Evolutionary conservation across 176 grass and related monocot genomes (phyloP).

Genomic region (Ensete glaucum): DNA sequence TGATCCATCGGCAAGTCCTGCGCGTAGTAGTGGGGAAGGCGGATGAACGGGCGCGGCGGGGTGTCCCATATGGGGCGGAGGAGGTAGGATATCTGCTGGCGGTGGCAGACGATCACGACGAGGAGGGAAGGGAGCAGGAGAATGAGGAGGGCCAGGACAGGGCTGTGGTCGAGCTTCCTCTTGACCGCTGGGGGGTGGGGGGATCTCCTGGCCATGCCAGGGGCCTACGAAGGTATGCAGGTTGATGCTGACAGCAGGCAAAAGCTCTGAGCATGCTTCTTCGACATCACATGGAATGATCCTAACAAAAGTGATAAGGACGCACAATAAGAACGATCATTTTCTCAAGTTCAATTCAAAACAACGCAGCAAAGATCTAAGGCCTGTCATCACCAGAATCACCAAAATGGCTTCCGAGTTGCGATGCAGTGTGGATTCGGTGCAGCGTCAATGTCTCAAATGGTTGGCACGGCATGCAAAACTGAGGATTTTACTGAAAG

Average conservation of each 20-base stretch:
- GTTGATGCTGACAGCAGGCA: neutral
- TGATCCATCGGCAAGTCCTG: slow-evolving; percentile 46
- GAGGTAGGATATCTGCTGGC: slow-evolving; percentile 48
- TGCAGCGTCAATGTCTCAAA: too few species aligned
- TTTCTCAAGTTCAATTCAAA: neutral
- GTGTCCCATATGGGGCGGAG: slow-evolving; percentile 84
- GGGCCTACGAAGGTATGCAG: neutral
- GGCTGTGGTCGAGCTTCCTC: slow-evolving; percentile 22
- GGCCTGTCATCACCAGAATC: too few species aligned
- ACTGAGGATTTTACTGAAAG: too few species aligned
- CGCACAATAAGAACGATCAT: neutral
- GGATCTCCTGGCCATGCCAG: slow-evolving; percentile 35
- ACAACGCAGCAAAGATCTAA: too few species aligned
- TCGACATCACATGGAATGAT: neutral
- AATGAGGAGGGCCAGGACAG: slow-evolving; percentile 30
- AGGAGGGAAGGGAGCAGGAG: slow-evolving; percentile 36
- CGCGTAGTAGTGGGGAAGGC: slow-evolving; percentile 76
- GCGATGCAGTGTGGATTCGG: too few species aligned
- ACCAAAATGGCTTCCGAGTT: too few species aligned
- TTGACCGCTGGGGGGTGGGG: slow-evolving; percentile 4
- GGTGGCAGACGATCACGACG: slow-evolving; percentile 10
- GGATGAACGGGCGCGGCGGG: slow-evolving; percentile 58
- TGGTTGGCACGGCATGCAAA: too few species aligned
- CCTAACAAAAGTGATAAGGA: neutral
- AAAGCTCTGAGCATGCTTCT: neutral